These are phyloP conservation scores for Epicoccum sorghinum DNA, from an alignment of 2,329 filamentous ascomycete genomes.

Conservation along the genomic window DNA sequence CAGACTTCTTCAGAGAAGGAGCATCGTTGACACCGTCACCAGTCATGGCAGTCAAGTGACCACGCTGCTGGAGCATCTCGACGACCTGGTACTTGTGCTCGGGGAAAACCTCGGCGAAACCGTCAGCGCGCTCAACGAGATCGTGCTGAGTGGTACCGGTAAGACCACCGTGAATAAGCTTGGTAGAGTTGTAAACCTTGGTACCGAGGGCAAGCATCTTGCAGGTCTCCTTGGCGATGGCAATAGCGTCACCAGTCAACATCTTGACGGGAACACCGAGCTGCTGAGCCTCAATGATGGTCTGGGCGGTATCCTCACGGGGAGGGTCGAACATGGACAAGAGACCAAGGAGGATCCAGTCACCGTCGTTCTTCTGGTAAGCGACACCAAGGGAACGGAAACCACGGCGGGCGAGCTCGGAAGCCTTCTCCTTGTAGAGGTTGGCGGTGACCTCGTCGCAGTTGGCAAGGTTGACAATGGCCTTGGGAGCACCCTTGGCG, in stretches of 20 bases:
- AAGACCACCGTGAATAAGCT: slow-evolving; percentile 77
- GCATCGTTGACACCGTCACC: slow-evolving; percentile 78
- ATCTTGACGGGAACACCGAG: slow-evolving; percentile 81
- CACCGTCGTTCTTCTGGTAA: slow-evolving; percentile 76
- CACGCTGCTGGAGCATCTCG: slow-evolving; percentile 76
- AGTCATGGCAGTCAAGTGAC: slow-evolving; percentile 76
- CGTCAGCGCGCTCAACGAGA: slow-evolving; percentile 75
- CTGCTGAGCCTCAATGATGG: slow-evolving; percentile 76
- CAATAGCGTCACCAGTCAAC: slow-evolving; percentile 80
- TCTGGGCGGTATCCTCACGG: slow-evolving; percentile 79
- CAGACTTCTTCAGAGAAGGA: slow-evolving; percentile 75
- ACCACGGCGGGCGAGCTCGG: slow-evolving; percentile 77
- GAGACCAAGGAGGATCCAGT: slow-evolving; percentile 76
- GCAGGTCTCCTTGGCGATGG: slow-evolving; percentile 81
- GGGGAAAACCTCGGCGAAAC: slow-evolving; percentile 76
- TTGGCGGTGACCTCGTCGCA: slow-evolving; percentile 69
- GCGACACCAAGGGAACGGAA: slow-evolving; percentile 82
- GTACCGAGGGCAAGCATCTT: slow-evolving; percentile 80
- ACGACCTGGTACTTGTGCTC: slow-evolving; percentile 80
- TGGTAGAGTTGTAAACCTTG: slow-evolving; percentile 82
- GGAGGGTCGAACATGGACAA: slow-evolving; percentile 82
- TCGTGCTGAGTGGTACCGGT: slow-evolving; percentile 76
- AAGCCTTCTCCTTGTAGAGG: slow-evolving; percentile 74
- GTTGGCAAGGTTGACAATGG: slow-evolving; percentile 71
- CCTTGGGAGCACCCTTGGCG: slow-evolving; percentile 79